Percentiles rank a stretch among this genome's conserved stretches.
phyloP scores from a whole-genome alignment of 2,329 filamentous ascomycete species.

The Ascochyta lentis region DNA sequence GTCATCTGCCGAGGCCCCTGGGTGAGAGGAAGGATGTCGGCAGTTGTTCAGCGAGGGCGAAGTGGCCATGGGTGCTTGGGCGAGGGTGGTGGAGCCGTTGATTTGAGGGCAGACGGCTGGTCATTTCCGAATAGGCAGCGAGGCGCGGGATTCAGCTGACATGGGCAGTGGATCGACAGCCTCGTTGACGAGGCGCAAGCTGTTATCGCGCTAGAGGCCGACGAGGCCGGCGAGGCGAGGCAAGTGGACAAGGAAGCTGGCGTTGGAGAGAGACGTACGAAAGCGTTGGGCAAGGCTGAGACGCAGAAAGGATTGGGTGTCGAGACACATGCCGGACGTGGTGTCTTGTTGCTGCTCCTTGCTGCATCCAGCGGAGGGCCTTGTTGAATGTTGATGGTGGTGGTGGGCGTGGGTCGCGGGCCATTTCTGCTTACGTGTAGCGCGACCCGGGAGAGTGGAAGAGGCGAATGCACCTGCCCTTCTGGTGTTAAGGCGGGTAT shows the following conservation, averaged over 20 bases:
- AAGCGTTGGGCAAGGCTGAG: conserved; percentile 4
- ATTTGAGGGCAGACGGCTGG: neutral
- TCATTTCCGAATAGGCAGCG: conserved; percentile 16
- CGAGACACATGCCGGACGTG: conserved; percentile 3
- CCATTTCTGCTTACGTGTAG: conserved; percentile 24
- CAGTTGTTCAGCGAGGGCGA: conserved; percentile 8
- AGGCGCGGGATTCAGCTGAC: conserved; percentile 29
- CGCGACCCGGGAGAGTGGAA: conserved; percentile 18
- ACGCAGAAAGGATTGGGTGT: neutral
- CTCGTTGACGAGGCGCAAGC: conserved; percentile 11
- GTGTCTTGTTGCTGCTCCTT: neutral
- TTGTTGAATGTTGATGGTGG: neutral
- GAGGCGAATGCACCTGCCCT: conserved; percentile 21
- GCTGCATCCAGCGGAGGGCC: conserved; percentile 7
- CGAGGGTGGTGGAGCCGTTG: neutral
- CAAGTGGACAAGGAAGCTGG: neutral
- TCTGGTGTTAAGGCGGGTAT: conserved; percentile 15
- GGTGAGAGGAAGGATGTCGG: neutral
- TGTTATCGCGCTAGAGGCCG: conserved; percentile 19
- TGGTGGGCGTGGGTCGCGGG: conserved; percentile 11
- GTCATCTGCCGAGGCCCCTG: conserved; percentile 1
- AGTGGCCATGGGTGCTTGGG: conserved; percentile 3
- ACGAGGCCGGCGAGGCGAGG: conserved; percentile 10
- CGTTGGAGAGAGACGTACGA: conserved; percentile 13
- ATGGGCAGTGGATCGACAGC: conserved; percentile 26